Percentiles rank a stretch among this genome's conserved stretches.
Evolutionary conservation across 2,329 filamentous ascomycete genomes (phyloP).

Genomic region (Epichloe typhina): DNA sequence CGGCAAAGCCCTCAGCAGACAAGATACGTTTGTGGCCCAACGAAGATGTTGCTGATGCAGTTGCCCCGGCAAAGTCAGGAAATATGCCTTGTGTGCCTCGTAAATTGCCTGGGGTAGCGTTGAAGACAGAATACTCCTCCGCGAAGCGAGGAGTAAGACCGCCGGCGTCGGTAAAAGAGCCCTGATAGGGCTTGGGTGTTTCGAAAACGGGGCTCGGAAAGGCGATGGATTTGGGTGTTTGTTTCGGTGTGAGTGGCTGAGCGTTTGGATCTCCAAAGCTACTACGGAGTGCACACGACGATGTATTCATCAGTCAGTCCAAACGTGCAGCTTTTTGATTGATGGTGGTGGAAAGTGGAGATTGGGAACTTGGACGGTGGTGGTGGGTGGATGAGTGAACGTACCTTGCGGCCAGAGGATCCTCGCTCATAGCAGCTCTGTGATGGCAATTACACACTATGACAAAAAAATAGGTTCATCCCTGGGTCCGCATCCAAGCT

Average conservation of each 20-base stretch:
- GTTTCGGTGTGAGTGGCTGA: constrained; percentile 45
- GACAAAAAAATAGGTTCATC: constrained; percentile 8
- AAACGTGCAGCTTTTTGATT: constrained; percentile 2
- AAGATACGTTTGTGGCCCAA: constrained; percentile 34
- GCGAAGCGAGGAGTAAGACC: constrained; percentile 50
- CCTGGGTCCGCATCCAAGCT: not conserved
- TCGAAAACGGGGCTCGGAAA: constrained; percentile 44
- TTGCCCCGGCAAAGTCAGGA: constrained; percentile 28
- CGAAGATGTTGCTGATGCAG: constrained; percentile 19
- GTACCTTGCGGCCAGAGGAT: constrained; percentile 43
- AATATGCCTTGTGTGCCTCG: constrained; percentile 32
- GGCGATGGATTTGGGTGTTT: constrained; percentile 40
- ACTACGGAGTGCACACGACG: constrained; percentile 9
- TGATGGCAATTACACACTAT: constrained; percentile 9
- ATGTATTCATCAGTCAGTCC: constrained; percentile 19
- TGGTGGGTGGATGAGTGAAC: constrained; percentile 5
- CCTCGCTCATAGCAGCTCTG: constrained; percentile 48
- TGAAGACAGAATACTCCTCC: constrained; percentile 53
- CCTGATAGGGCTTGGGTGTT: constrained; percentile 37
- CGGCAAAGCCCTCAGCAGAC: constrained; percentile 35
- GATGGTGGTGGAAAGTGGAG: constrained; percentile 7
- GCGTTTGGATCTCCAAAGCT: constrained; percentile 53
- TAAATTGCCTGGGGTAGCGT: constrained; percentile 47
- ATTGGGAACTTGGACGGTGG: constrained; percentile 5
- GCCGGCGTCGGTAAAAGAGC: constrained; percentile 33